phyloP scores from a whole-genome alignment of 1,284 basidiomycete genomes.

The Bondarzewia mesenterica region DNA sequence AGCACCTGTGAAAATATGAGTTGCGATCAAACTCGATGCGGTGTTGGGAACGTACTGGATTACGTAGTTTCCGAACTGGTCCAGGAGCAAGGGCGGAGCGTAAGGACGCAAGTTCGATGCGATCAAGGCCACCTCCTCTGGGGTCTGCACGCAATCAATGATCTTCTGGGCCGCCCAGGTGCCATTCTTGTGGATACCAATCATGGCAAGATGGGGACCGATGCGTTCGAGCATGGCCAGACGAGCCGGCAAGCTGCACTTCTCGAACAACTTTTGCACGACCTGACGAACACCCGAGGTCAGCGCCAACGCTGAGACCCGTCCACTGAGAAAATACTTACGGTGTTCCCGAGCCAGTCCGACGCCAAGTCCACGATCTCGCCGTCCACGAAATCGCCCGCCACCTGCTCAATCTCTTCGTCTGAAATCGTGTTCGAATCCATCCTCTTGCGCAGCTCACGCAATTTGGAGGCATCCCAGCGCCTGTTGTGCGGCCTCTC shows the following conservation, averaged over 20 bases:
- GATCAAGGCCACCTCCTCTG: conserved; percentile 83
- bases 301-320: background rate
- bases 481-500: conserved; percentile 80
- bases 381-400: conserved; percentile 83
- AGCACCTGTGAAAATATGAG: conserved; percentile 50
- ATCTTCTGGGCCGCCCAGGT: conserved; percentile 99
- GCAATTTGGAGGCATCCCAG: conserved; percentile 90
- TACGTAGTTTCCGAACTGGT: conserved; percentile 98
- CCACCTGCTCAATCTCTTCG: conserved; percentile 89
- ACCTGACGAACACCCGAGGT: conserved; percentile 37
- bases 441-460: conserved; percentile 89
- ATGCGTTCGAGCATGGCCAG: conserved; percentile 91
- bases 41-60: conserved; percentile 59
- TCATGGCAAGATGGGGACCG: conserved; percentile 91
- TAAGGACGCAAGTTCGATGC: conserved; percentile 85
- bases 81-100: conserved; percentile 88
- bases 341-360: conserved; percentile 98
- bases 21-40: too few species aligned
- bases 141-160: conserved; percentile 89
- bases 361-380: conserved; percentile 93
- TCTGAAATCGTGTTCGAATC: conserved; percentile 75
- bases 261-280: conserved; percentile 96
- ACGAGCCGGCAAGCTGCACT: conserved; percentile 71
- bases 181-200: conserved; percentile 98
- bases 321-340: conserved; percentile 29